Evolutionary conservation across 106 monocot genomes (phyloP).

Genomic region (Vanilla planifolia): DNA sequence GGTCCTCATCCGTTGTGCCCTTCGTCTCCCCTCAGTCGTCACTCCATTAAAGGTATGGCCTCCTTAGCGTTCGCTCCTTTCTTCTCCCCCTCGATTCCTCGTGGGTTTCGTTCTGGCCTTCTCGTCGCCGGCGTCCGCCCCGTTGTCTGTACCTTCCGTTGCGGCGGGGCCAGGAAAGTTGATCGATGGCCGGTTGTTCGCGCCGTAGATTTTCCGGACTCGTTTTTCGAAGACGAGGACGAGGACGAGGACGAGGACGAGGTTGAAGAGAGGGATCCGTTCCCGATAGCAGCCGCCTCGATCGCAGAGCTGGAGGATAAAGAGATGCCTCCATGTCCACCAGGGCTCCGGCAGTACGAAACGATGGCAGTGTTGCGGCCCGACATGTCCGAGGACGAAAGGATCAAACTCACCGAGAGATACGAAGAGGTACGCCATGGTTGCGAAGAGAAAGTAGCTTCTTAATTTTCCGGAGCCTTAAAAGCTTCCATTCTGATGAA

Average conservation of each 20-base stretch:
- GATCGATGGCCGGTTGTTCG: slow-evolving; percentile 12
- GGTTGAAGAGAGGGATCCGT: slow-evolving; percentile 2
- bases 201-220: slow-evolving; percentile 65
- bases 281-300: slow-evolving; percentile 26
- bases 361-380: slow-evolving; percentile 90
- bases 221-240: slow-evolving; percentile 42
- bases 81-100: slow-evolving; percentile 12
- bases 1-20: too few species aligned
- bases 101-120: slow-evolving; percentile 1
- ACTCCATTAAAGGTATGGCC: slow-evolving; percentile 16
- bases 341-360: slow-evolving; percentile 82
- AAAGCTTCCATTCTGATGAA: too few species aligned
- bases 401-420: slow-evolving; percentile 69
- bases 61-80: slow-evolving; percentile 17
- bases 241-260: slow-evolving; percentile 12
- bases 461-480: too few species aligned
- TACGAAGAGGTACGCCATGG: slow-evolving; percentile 63
- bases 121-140: neutral
- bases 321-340: slow-evolving; percentile 89
- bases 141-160: neutral
- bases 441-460: too few species aligned
- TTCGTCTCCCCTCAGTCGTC: neutral
- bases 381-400: slow-evolving; percentile 88
- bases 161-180: neutral
- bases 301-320: slow-evolving; percentile 43